Conservation (phyloP, 805 yeast genomes). For the Candida ipomoeae region DNA sequence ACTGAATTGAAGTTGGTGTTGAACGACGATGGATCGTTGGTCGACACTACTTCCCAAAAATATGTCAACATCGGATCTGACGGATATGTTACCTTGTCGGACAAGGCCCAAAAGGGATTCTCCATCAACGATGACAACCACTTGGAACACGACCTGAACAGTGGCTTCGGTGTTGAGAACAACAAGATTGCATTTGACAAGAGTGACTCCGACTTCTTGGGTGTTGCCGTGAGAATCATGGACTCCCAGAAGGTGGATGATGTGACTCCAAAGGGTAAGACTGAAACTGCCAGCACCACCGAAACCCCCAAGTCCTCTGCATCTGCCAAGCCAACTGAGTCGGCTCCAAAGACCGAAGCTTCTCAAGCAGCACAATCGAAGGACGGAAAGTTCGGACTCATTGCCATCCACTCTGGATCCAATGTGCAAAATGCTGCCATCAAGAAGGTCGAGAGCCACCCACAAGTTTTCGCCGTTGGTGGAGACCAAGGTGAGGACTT, state of each 20-base stretch:
- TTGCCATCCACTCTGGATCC: no score
- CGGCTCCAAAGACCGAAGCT: not conserved
- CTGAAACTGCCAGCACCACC: not conserved
- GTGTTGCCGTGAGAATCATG: not conserved
- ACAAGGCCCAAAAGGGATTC: not conserved
- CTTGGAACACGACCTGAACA: constrained; percentile 6
- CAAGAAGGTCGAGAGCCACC: no score
- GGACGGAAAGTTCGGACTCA: no score
- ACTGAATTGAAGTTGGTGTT: not conserved
- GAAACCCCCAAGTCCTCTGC: not conserved
- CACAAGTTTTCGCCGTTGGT: not conserved
- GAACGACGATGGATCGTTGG: not conserved
- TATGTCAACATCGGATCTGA: not conserved
- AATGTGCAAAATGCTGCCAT: no score
- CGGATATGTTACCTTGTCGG: constrained; percentile 7
- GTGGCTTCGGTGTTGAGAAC: constrained; percentile 1
- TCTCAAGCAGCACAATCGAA: not conserved
- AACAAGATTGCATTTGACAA: constrained; percentile 36
- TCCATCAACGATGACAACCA: constrained; percentile 9
- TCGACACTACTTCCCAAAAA: constrained; percentile 6
- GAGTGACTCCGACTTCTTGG: not conserved
- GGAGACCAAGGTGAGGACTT: not conserved
- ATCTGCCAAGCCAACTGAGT: not conserved
- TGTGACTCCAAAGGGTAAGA: constrained; percentile 19
- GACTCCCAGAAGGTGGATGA: not conserved